Percentiles rank a stretch among this genome's conserved stretches.
Evolutionary conservation across 2,329 filamentous ascomycete species (phyloP).

Genomic region (Venturia pyrina): DNA sequence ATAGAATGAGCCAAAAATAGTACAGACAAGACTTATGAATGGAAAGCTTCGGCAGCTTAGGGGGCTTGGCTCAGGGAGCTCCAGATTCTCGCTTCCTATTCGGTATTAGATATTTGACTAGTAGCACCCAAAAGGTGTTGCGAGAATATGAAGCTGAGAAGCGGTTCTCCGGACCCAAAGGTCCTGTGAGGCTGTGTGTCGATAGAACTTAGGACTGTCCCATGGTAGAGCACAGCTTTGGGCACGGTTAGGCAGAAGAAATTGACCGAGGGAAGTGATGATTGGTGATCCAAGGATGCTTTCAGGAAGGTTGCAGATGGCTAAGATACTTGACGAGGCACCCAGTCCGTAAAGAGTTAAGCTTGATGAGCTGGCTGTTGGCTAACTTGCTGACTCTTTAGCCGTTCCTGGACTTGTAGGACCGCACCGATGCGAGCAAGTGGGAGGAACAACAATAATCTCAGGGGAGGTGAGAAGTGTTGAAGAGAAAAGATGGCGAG

Average conservation of each 20-base stretch:
- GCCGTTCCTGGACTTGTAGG: background rate
- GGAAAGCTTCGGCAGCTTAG: background rate
- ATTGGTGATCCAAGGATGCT: background rate
- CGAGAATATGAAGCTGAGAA: background rate
- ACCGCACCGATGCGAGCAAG: background rate
- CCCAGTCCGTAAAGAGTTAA: background rate
- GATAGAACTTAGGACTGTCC: background rate
- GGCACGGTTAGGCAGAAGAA: background rate
- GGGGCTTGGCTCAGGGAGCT: background rate
- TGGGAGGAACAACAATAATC: background rate
- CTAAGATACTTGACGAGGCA: background rate
- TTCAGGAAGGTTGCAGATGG: background rate
- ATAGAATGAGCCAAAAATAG: background rate
- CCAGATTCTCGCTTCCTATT: background rate
- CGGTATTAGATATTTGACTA: background rate
- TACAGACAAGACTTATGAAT: background rate
- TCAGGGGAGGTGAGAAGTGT: background rate
- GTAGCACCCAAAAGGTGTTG: background rate
- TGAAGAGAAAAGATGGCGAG: background rate
- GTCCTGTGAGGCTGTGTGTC: background rate
- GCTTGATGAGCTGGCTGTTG: background rate
- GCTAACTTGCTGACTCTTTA: background rate
- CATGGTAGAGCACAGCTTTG: background rate
- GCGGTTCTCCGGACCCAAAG: background rate
- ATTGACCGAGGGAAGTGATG: too few species aligned